Conservation (phyloP, 768 basidiomycete genomes). For the Strobilomyces echinocephalus region DNA sequence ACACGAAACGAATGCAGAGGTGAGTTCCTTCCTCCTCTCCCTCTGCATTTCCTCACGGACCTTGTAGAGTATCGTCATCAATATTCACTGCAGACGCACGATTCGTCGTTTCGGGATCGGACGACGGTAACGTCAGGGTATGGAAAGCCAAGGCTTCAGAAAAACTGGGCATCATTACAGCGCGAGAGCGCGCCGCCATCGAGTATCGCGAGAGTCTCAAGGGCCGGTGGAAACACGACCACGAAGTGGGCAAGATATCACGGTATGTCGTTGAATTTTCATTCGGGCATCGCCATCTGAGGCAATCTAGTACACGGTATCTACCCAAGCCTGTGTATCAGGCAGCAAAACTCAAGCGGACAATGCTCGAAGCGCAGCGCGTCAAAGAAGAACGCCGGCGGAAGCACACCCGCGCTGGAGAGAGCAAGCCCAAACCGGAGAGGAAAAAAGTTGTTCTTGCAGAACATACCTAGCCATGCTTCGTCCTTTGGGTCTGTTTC, state of each 20-base stretch:
- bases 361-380: slow-evolving; percentile 84
- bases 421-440: slow-evolving; percentile 86
- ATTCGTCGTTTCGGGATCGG: slow-evolving; percentile 86
- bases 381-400: slow-evolving; percentile 93
- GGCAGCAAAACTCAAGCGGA: slow-evolving; percentile 80
- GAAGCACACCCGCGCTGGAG: slow-evolving; percentile 82
- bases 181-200: slow-evolving; percentile 84
- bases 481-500: slow-evolving; percentile 11
- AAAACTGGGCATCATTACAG: slow-evolving; percentile 86
- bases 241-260: slow-evolving; percentile 73
- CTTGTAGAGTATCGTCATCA: slow-evolving; percentile 74
- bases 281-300: slow-evolving; percentile 2
- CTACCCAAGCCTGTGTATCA: slow-evolving; percentile 90
- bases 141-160: slow-evolving; percentile 95
- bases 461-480: slow-evolving; percentile 51
- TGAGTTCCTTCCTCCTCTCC: slow-evolving; percentile 26
- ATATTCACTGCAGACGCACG: slow-evolving; percentile 87
- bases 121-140: slow-evolving; percentile 91
- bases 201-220: slow-evolving; percentile 89
- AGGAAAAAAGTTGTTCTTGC: slow-evolving; percentile 80
- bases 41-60: background rate
- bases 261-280: slow-evolving; percentile 47
- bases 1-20: slow-evolving; percentile 99
- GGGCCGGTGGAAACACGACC: slow-evolving; percentile 84
- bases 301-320: slow-evolving; percentile 58